Percentiles rank a stretch among this genome's conserved stretches.
Evolutionary conservation across 1,284 basidiomycete species (phyloP).

Genomic region (Cutaneotrichosporon sp.): DNA sequence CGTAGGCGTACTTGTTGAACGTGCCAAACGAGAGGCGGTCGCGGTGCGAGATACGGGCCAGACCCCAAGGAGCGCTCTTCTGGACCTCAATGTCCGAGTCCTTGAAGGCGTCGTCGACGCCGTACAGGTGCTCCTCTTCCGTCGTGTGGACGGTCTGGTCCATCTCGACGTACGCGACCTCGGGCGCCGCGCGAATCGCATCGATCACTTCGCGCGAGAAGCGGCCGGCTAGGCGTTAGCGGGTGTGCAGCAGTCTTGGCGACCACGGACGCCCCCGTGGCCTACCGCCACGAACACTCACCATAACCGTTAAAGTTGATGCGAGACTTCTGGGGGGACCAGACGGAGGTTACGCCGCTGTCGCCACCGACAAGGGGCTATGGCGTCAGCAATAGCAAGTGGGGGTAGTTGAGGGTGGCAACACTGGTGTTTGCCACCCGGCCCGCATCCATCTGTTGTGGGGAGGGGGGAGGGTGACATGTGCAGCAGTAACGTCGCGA

Average conservation of each 20-base stretch:
- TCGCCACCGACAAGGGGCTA: constrained; percentile 36
- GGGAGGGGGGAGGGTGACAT: too few relatives aligned
- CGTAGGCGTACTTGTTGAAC: constrained; percentile 80
- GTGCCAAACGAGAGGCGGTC: constrained; percentile 69
- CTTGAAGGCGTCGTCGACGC: constrained; percentile 32
- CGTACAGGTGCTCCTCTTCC: constrained; percentile 48
- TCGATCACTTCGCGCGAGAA: constrained; percentile 73
- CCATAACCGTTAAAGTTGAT: constrained; percentile 44
- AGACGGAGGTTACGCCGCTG: constrained; percentile 45
- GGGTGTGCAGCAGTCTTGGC: background rate
- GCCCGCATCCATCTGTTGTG: too few relatives aligned
- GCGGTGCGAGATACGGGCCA: constrained; percentile 92
- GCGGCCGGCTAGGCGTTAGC: constrained; percentile 56
- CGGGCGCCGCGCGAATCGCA: constrained; percentile 75
- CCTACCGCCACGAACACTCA: constrained; percentile 20
- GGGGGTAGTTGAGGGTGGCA: background rate
- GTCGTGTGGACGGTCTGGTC: constrained; percentile 82
- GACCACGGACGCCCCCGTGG: too few relatives aligned
- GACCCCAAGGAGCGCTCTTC: constrained; percentile 86
- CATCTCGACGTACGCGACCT: constrained; percentile 86
- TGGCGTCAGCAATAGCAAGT: background rate
- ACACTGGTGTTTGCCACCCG: background rate
- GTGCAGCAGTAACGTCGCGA: too few relatives aligned
- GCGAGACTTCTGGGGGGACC: constrained; percentile 24
- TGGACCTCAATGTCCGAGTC: constrained; percentile 53